Evolutionary conservation across 139 green algal species (phyloP).

Genomic region (Eudorina sp.): DNA sequence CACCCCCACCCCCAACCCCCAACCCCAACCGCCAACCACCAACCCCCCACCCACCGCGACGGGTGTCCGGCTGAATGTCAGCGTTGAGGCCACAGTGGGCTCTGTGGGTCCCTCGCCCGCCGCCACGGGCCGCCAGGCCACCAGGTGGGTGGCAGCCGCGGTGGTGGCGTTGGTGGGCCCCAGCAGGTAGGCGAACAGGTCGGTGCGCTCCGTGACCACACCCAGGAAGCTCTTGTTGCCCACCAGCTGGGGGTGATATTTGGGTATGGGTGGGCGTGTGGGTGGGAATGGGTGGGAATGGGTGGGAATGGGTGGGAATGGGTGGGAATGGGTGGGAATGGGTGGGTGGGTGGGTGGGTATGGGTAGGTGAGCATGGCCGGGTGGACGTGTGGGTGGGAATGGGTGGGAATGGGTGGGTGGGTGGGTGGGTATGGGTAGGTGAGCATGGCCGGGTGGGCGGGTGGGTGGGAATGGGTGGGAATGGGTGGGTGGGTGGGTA

Average conservation of each 20-base stretch:
- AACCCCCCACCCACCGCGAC: neutral
- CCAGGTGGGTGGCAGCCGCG: slow-evolving; percentile 32
- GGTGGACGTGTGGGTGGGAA: no score
- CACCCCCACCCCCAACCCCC: neutral
- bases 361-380: no score
- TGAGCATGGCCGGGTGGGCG: no score
- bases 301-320: no score
- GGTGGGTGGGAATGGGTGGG: no score
- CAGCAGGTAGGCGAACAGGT: slow-evolving; percentile 44
- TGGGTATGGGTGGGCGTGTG: no score
- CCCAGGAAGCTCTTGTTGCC: slow-evolving; percentile 37
- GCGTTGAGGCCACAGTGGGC: neutral
- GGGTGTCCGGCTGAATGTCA: neutral
- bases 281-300: no score
- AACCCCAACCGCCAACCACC: neutral
- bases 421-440: no score
- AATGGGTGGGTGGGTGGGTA: no score
- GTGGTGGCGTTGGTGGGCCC: neutral
- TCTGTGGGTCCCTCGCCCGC: slow-evolving; percentile 38
- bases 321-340: no score
- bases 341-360: no score
- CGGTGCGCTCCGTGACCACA: slow-evolving; percentile 8
- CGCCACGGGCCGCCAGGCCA: slow-evolving; percentile 43
- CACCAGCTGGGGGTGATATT: slow-evolving; percentile 33
- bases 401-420: no score